Evolutionary conservation across 495 filamentous ascomycete genomes (phyloP).

Genomic region (Pseudevernia furfuracea): DNA sequence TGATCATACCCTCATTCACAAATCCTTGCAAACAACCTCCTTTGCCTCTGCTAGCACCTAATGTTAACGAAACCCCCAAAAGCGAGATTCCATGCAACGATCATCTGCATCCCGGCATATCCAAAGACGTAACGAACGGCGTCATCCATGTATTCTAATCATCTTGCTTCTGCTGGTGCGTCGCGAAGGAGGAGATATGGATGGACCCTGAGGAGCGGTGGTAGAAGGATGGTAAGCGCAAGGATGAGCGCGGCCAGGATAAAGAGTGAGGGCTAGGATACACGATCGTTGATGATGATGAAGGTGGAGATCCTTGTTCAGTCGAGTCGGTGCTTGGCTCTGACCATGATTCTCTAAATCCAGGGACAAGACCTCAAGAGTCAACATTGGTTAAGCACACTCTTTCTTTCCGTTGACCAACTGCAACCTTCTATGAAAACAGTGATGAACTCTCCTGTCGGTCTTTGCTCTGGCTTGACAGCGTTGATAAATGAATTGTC

Average conservation of each 20-base stretch:
- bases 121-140: conserved; percentile 21
- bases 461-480: neutral
- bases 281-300: conserved; percentile 9
- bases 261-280: conserved; percentile 10
- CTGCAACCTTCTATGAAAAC: neutral
- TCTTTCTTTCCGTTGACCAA: conserved; percentile 1
- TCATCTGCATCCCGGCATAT: conserved; percentile 21
- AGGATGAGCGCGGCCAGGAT: conserved; percentile 14
- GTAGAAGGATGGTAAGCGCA: conserved; percentile 21
- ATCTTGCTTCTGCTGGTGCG: conserved; percentile 21
- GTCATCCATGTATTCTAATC: conserved; percentile 23
- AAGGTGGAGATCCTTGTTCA: conserved; percentile 1
- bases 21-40: neutral
- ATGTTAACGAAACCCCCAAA: conserved; percentile 20
- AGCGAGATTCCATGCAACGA: conserved; percentile 14
- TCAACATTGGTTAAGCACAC: conserved; percentile 13
- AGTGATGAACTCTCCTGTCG: neutral
- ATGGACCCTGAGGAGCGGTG: conserved; percentile 24
- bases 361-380: conserved; percentile 11
- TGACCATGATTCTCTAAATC: conserved; percentile 4
- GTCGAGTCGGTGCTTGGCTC: conserved; percentile 4
- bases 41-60: conserved; percentile 7
- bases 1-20: conserved; percentile 25
- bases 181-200: conserved; percentile 29
- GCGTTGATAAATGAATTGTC: neutral